Evolutionary conservation across 2,329 filamentous ascomycete genomes (phyloP).

Genomic region (Blastomyces gilchristii): DNA sequence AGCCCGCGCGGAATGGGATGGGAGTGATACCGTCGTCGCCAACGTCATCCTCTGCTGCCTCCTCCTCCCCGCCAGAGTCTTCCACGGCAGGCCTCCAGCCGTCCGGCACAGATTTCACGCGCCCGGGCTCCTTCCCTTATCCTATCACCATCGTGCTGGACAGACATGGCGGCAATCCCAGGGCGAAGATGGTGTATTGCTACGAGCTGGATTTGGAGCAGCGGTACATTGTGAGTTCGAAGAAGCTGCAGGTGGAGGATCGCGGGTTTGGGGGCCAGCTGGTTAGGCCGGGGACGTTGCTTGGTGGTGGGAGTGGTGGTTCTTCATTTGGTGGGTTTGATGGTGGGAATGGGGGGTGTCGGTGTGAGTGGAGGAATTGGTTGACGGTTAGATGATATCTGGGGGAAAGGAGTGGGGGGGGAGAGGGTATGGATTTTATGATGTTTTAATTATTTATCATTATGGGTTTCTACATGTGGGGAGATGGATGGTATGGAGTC

Average conservation of each 20-base stretch:
- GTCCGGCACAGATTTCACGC: constrained; percentile 38
- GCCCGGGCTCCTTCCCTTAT: constrained; percentile 51
- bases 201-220: constrained; percentile 44
- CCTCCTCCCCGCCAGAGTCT: constrained; percentile 21
- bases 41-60: constrained; percentile 12
- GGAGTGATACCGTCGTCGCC: constrained; percentile 19
- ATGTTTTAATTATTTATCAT: neutral
- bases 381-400: constrained; percentile 8
- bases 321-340: constrained; percentile 33
- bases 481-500: neutral
- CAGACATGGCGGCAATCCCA: constrained; percentile 46
- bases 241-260: constrained; percentile 44
- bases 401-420: neutral
- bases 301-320: constrained; percentile 19
- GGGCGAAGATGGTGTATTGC: constrained; percentile 50
- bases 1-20: constrained; percentile 22
- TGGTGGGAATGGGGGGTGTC: constrained; percentile 50
- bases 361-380: constrained; percentile 52
- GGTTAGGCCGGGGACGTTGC: constrained; percentile 43
- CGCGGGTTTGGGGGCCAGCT: constrained; percentile 42
- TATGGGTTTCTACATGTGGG: neutral
- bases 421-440: neutral
- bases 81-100: constrained; percentile 18
- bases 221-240: constrained; percentile 35
- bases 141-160: constrained; percentile 51